Conservation (phyloP, 495 filamentous ascomycete species). For the Hapsidospora chrysogenum region DNA sequence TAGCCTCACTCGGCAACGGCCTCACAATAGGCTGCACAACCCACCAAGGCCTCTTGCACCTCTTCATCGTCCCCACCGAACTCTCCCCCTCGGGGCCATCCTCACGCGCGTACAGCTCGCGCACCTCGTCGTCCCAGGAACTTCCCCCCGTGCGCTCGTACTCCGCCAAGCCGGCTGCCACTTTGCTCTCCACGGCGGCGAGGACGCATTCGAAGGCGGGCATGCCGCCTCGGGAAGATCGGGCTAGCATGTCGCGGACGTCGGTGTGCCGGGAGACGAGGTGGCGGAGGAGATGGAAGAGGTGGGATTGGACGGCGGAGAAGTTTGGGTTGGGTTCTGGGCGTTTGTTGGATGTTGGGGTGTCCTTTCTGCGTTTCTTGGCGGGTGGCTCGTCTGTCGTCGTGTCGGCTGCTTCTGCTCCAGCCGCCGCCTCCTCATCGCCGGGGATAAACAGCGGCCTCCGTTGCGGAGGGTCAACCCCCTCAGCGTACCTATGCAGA, state of each 20-base stretch:
- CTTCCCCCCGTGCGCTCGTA: conserved; percentile 44
- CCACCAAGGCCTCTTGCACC: conserved; percentile 75
- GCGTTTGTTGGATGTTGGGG: conserved; percentile 22
- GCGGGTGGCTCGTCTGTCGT: conserved; percentile 19
- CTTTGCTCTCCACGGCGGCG: conserved; percentile 40
- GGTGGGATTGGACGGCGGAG: conserved; percentile 72
- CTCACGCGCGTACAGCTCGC: conserved; percentile 10
- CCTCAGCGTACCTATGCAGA: conserved; percentile 57
- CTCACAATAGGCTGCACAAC: conserved; percentile 81
- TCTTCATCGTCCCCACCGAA: conserved; percentile 48
- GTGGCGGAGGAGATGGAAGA: conserved; percentile 80
- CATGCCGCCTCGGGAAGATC: conserved; percentile 45
- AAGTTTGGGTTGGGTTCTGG: conserved; percentile 49
- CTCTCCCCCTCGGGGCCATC: conserved; percentile 16
- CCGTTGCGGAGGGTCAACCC: conserved; percentile 40
- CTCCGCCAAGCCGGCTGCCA: conserved; percentile 55
- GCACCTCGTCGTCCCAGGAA: conserved; percentile 23
- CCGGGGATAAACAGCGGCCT: conserved; percentile 60
- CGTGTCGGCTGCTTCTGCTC: too few species aligned
- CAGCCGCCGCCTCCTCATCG: conserved; percentile 29
- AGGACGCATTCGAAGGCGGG: conserved; percentile 51
- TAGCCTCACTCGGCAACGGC: conserved; percentile 75
- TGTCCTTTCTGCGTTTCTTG: conserved; percentile 46
- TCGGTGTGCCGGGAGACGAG: conserved; percentile 61
- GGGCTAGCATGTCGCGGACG: conserved; percentile 67